Evolutionary conservation across 116 monocot species (phyloP).

Genomic region (Cymodocea nodosa): DNA sequence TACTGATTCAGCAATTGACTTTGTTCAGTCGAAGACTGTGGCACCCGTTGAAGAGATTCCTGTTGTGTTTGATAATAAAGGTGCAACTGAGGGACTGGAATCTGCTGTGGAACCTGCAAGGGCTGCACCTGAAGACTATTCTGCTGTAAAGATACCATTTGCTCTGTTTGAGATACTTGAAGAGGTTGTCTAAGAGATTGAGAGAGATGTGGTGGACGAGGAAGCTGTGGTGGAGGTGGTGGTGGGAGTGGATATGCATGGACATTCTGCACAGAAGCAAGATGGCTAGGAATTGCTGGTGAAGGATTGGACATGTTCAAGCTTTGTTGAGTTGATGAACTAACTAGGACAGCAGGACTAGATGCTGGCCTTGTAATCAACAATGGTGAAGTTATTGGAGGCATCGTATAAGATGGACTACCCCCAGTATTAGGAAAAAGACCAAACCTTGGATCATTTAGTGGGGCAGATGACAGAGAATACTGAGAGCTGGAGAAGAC

Average conservation of each 20-base stretch:
- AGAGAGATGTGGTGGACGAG: slow-evolving; percentile 48
- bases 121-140: slow-evolving; percentile 45
- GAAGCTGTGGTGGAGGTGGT: slow-evolving; percentile 55
- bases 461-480: slow-evolving; percentile 21
- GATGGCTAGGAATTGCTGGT: slow-evolving; percentile 16
- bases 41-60: slow-evolving; percentile 24
- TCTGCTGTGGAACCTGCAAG: slow-evolving; percentile 59
- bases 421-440: slow-evolving; percentile 32
- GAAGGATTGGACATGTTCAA: slow-evolving; percentile 22
- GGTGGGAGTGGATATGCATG: slow-evolving; percentile 31
- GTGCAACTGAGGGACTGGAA: slow-evolving; percentile 62
- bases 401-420: slow-evolving; percentile 25
- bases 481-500: slow-evolving; percentile 22
- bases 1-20: slow-evolving; percentile 17
- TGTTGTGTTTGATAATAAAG: slow-evolving; percentile 59
- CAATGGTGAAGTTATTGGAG: slow-evolving; percentile 38
- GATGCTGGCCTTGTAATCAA: slow-evolving; percentile 27
- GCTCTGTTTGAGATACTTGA: slow-evolving; percentile 44
- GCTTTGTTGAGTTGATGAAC: slow-evolving; percentile 23
- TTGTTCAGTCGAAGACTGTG: slow-evolving; percentile 24
- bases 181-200: slow-evolving; percentile 26
- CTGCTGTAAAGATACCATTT: slow-evolving; percentile 29
- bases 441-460: slow-evolving; percentile 27
- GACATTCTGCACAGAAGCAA: slow-evolving; percentile 22
- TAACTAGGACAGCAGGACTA: slow-evolving; percentile 24